These are phyloP conservation scores for Cordyceps farinosa DNA, from an alignment of 2,329 filamentous ascomycete species.

Conservation along the genomic window DNA sequence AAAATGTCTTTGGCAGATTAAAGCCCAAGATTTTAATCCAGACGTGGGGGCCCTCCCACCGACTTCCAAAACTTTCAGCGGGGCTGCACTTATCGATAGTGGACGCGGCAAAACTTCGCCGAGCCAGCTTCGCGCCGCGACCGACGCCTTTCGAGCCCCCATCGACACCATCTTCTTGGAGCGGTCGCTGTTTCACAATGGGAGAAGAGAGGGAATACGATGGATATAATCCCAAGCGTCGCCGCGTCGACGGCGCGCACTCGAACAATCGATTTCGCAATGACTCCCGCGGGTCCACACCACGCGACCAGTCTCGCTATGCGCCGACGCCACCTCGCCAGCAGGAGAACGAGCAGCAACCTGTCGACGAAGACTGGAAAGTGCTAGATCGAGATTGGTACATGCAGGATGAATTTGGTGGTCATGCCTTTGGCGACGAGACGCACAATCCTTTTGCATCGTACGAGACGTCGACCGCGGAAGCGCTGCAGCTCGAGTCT, in stretches of 20 bases:
- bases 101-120: conserved; percentile 20
- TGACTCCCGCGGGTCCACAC: conserved; percentile 33
- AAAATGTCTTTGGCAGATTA: conserved; percentile 4
- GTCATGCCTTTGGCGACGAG: conserved; percentile 83
- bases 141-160: not conserved
- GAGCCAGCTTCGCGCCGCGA: not conserved
- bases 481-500: conserved; percentile 72
- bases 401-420: conserved; percentile 75
- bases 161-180: not conserved
- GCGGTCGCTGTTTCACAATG: conserved; percentile 24
- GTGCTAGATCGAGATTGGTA: conserved; percentile 93
- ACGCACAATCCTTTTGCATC: conserved; percentile 88
- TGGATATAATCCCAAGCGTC: conserved; percentile 38
- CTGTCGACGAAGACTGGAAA: conserved; percentile 64
- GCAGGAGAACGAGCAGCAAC: conserved; percentile 52
- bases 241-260: conserved; percentile 34
- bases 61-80: conserved; percentile 18
- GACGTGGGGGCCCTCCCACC: conserved; percentile 15
- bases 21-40: conserved; percentile 15
- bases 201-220: conserved; percentile 36
- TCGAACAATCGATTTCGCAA: conserved; percentile 30
- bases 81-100: conserved; percentile 19
- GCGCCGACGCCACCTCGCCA: conserved; percentile 37
- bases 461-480: conserved; percentile 69
- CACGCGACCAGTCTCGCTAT: conserved; percentile 36